Evolutionary conservation across 768 basidiomycete species (phyloP), one percentile per base, ranked within the genome.

Genomic region (Termitomyces sp.): DNA sequence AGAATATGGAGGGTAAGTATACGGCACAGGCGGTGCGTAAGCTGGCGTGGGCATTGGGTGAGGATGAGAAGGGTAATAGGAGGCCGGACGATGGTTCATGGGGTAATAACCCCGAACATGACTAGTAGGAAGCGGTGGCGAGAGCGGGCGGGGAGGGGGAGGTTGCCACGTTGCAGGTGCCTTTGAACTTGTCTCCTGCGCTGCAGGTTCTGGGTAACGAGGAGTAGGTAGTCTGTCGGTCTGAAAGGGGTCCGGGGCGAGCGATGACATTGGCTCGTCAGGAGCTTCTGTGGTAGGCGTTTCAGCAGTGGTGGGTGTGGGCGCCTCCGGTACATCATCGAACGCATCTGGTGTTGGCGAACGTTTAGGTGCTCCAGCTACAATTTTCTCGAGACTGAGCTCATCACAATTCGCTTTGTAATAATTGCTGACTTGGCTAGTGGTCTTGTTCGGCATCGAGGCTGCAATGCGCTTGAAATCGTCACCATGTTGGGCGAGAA

Each of bases 401-500:
- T 77, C 75, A 12, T 65, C 74, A 33, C 71, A 63, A 62, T 85
- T 78, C 45, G 73, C 69, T 64, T 75, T 79, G 70, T 82, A 85
- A 67, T 78, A 87, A 61, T 79, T 77, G 63, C 73, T 79, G 53
- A 85, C 82, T 76, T 86, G 85, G 11, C 79, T 74, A 18, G 78
- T 79, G 33, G 84, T 86, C 86, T 86, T 86, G 71, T 81, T 83
- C 7, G 84, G 85, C 79, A 92, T 81, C 5, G 81, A 81, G 3
- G 85, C 79, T 1, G 90, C 85, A 55, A 92, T 87, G n/a, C 83
- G 80, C 66, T 85, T 82, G 67, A 87, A 87, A 67, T 92, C 82
- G 57, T 82, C 80, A 39, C 89, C 89, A 69, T 89, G 79, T 60
- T 84, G 77, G n/a, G 76, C 74, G 18, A 90, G 76, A 42, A 91